Evolutionary conservation across 2,329 filamentous ascomycete genomes (phyloP).

Genomic region (Samsoniella hepiali): DNA sequence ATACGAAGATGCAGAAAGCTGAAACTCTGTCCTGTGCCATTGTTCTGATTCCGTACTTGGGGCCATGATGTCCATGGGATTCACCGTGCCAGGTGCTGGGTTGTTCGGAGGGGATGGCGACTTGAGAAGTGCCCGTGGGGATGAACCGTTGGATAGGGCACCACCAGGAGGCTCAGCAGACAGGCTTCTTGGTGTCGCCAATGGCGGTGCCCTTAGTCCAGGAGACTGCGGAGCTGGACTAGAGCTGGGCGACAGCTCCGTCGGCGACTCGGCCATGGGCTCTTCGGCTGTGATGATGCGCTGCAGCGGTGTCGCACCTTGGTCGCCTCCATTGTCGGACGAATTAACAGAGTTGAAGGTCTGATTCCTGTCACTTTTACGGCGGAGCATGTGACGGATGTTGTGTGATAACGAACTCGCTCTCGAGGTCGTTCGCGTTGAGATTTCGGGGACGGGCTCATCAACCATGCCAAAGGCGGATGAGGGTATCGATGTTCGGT

Average conservation of each 20-base stretch:
- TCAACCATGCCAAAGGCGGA: constrained; percentile 40
- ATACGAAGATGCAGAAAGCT: constrained; percentile 31
- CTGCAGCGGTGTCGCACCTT: constrained; percentile 18
- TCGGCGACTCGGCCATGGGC: constrained; percentile 31
- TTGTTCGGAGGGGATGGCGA: constrained; percentile 32
- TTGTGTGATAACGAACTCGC: constrained; percentile 36
- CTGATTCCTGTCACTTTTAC: constrained; percentile 33
- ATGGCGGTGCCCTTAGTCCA: background rate
- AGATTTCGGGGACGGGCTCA: constrained; percentile 25
- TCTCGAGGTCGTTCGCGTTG: constrained; percentile 29
- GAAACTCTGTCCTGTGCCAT: constrained; percentile 37
- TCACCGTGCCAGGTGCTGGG: constrained; percentile 47
- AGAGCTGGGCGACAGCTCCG: constrained; percentile 26
- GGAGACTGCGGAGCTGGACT: constrained; percentile 1
- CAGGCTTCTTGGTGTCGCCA: constrained; percentile 12
- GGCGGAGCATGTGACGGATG: constrained; percentile 35
- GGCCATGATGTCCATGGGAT: constrained; percentile 54
- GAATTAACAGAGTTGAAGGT: constrained; percentile 27
- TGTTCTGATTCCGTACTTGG: constrained; percentile 37
- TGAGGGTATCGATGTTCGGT: constrained; percentile 39
- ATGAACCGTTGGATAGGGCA: constrained; percentile 22
- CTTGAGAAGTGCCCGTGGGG: background rate
- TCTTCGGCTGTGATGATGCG: constrained; percentile 19
- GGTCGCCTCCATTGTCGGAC: constrained; percentile 11
- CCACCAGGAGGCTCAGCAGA: constrained; percentile 14